Evolutionary conservation across 768 basidiomycete genomes (phyloP), one percentile per base, ranked within the genome.

Genomic region (Tephrocybe sp.): DNA sequence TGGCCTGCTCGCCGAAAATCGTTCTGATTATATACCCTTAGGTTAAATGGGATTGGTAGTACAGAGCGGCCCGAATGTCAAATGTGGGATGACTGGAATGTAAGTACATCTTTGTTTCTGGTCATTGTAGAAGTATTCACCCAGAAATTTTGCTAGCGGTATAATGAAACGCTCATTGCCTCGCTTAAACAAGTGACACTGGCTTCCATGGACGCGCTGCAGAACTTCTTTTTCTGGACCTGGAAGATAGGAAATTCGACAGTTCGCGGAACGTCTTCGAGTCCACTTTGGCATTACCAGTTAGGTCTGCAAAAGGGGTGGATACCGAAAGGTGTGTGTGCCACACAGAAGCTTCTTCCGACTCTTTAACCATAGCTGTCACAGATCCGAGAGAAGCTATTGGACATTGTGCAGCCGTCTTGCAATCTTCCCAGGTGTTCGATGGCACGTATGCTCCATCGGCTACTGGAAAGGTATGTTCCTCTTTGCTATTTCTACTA

Each of bases 191-290:
- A 84, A 51, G 84, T 92, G 45, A 81, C 87, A 4, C 62, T 88
- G 58, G 80, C 86, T 19, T 83, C 85, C 50, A 95, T 95, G 91
- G 91, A 93, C 57, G 86, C 91, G 21, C 73, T 94, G 18, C 86
- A 92, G 73, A 87, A 94, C 66, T 94, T 80, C 77, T 95, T 94
- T 76, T 94, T 91, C 76, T 97, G 93, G 93, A 93, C 90, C 1
- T 95, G 91, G 90, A 92, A 91, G 68, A 92, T 94, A 51, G 90
- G 91, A 43, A 84, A 87, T 62, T 91, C 89, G n/a, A 79, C 83
- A 3, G 64, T 67, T 1, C 75, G 79, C 36, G 83, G 83, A 24
- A 83, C 79, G 23, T 82, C 88, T 11, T 82, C 85, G 38, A 70
- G 79, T 21, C 89, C 91, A 8, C 79, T 87, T 55, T 95, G 94